A percentile compares a stretch with the other conserved stretches of the same genome.
phyloP scores from a whole-genome alignment of 257 asterid genomes.

The Hygrophila difformis region DNA sequence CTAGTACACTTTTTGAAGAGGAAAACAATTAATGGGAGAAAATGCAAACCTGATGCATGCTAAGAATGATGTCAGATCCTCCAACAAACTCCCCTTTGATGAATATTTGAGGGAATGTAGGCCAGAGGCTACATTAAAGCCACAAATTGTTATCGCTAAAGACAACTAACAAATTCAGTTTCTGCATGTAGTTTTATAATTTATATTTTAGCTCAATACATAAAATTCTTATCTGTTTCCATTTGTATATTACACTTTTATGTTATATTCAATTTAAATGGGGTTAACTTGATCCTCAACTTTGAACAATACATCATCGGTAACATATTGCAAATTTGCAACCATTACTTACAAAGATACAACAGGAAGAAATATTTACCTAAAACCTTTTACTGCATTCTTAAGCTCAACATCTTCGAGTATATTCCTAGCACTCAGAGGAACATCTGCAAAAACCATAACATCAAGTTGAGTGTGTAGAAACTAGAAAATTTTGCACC shows the following conservation, averaged over 20 bases:
- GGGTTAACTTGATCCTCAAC: too few species aligned
- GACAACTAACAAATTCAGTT: too few species aligned
- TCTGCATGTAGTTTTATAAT: not conserved
- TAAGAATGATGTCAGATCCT: constrained; percentile 94
- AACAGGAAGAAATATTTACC: constrained; percentile 33
- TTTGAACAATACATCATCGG: too few species aligned
- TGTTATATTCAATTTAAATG: too few species aligned
- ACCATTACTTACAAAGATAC: too few species aligned
- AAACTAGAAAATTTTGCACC: constrained; percentile 11
- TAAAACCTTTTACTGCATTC: constrained; percentile 72
- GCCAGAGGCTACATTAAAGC: constrained; percentile 99
- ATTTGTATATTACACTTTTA: too few species aligned
- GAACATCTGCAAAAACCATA: constrained; percentile 45
- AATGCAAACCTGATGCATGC: constrained; percentile 81
- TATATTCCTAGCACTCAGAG: constrained; percentile 77
- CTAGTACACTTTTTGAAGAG: not conserved
- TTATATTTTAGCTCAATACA: too few species aligned
- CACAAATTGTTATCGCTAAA: too few species aligned
- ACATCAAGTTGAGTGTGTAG: constrained; percentile 8
- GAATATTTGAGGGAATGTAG: constrained; percentile 94
- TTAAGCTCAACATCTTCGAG: constrained; percentile 78
- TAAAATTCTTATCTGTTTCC: too few species aligned
- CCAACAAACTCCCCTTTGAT: constrained; percentile 89
- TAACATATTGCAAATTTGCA: too few species aligned
- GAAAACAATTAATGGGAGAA: not conserved